Evolutionary conservation across 2,329 filamentous ascomycete genomes (phyloP), one percentile per base, ranked within the genome.

Genomic region (Ophiobolus disseminans): DNA sequence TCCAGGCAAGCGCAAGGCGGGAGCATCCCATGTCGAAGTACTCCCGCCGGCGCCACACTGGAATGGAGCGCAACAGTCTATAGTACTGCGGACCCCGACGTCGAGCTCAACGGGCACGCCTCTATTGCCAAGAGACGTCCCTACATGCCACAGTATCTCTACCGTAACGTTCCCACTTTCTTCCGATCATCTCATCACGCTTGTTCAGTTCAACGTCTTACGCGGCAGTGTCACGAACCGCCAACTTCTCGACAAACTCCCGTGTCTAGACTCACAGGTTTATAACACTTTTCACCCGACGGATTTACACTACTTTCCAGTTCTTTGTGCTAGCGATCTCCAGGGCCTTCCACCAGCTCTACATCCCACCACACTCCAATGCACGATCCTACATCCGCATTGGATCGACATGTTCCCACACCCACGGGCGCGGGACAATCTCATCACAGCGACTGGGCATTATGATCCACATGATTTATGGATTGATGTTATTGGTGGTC

Each of bases 351-450:
- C 43, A 8, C 32, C 34, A 11, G 16, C 36, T 17, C 81, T 80
- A 72, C 76, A 70, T 31, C 82, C 82, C 11, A 84, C 81, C 1
- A 38, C 64, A 8, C 72, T 76, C 0, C 82, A 84, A 58, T 60
- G 74, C 9, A 57, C 72, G 2, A 64, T 81, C 11, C 76, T 78
- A 1, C 82, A 85, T 52, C 81, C 83, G 52, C 80, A 82, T 2
- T 54, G 83, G 13, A 65, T 85, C 16, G 82, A 85, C 60, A 67
- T 85, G 25, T 62, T 85, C 1, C 82, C 82, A 1, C 84, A 81
- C 81, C 80, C 82, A 1, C 66, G 58, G 21, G 77, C 77, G 22
- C 74, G 82, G 6, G 79, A 83, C 53, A 76, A 76, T 45, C 65
- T 81, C 36, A 80, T 85, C 34, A 44, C 25, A 17, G 45, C 47